A percentile compares a stretch with the other conserved stretches of the same genome.
These are phyloP conservation scores for Hemileccinum rubropunctum DNA, from an alignment of 768 basidiomycete genomes.

Conservation along the genomic window DNA sequence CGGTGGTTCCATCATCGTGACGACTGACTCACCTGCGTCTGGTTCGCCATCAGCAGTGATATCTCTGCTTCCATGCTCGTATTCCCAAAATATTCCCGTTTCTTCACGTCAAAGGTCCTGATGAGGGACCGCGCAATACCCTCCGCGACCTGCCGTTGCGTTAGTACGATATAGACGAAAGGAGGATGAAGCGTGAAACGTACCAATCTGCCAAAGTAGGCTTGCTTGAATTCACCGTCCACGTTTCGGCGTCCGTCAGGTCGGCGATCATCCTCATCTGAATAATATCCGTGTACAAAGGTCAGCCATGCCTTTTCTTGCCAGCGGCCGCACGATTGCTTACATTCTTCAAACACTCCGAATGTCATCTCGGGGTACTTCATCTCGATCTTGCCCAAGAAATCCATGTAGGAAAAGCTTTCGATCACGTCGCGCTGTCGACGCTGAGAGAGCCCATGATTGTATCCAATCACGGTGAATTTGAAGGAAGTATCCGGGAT, in stretches of 20 bases:
- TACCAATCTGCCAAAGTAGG: slow-evolving; percentile 89
- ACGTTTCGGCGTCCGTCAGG: slow-evolving; percentile 51
- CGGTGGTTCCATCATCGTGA: background rate
- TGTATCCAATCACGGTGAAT: slow-evolving; percentile 71
- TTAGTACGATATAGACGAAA: background rate
- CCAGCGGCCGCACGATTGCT: slow-evolving; percentile 21
- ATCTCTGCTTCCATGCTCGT: slow-evolving; percentile 98
- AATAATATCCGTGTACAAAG: background rate
- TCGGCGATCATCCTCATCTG: slow-evolving; percentile 52
- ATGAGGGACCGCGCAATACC: slow-evolving; percentile 70
- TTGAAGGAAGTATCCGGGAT: slow-evolving; percentile 72
- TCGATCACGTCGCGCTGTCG: slow-evolving; percentile 70
- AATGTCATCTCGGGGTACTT: slow-evolving; percentile 71
- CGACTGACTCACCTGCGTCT: slow-evolving; percentile 66
- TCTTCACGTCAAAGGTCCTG: slow-evolving; percentile 80
- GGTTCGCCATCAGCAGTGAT: slow-evolving; percentile 94
- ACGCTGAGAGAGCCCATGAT: slow-evolving; percentile 67
- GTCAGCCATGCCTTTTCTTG: background rate
- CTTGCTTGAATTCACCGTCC: slow-evolving; percentile 65
- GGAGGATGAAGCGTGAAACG: slow-evolving; percentile 26
- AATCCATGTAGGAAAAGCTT: slow-evolving; percentile 81
- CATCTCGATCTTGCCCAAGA: slow-evolving; percentile 80
- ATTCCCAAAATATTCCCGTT: slow-evolving; percentile 87
- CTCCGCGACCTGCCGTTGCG: slow-evolving; percentile 45
- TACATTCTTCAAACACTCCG: slow-evolving; percentile 87